A percentile compares a stretch with the other conserved stretches of the same genome.
These are phyloP conservation scores for Prunus padus DNA, from an alignment of 306 rosid species.

Conservation along the genomic window DNA sequence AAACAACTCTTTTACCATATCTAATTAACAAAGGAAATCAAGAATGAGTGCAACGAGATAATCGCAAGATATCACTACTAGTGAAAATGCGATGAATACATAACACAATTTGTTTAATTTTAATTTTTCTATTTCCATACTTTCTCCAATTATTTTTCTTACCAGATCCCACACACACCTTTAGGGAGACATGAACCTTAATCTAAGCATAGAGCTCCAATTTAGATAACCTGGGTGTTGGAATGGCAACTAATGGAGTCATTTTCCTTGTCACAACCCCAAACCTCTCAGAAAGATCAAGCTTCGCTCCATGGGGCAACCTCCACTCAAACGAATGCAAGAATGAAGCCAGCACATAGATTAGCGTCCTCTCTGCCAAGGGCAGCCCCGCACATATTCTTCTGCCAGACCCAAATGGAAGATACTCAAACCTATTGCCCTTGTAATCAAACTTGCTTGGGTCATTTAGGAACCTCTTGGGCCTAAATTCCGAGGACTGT, in stretches of 20 bases:
- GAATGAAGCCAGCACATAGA: slow-evolving; percentile 14
- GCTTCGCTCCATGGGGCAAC: slow-evolving; percentile 13
- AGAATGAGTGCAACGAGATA: too few species aligned
- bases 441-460: not conserved
- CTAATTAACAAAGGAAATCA: too few species aligned
- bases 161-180: not conserved
- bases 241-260: slow-evolving; percentile 21
- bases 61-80: too few species aligned
- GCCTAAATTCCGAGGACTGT: slow-evolving; percentile 22
- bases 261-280: slow-evolving; percentile 23
- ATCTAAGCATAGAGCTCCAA: slow-evolving; percentile 2
- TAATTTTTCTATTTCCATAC: too few species aligned
- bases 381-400: slow-evolving; percentile 35
- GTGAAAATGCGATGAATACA: too few species aligned
- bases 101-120: too few species aligned
- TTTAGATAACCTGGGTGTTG: slow-evolving; percentile 29
- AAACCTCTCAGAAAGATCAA: slow-evolving; percentile 13
- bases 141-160: too few species aligned
- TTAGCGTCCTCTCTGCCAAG: slow-evolving; percentile 24
- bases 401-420: slow-evolving; percentile 43
- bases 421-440: slow-evolving; percentile 20
- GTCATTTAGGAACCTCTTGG: slow-evolving; percentile 12
- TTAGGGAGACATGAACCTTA: not conserved
- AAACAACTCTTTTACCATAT: too few species aligned
- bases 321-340: slow-evolving; percentile 37